phyloP scores from a whole-genome alignment of 1,139 yeast genomes.

The Keqinozyma sinolaborantium region DNA sequence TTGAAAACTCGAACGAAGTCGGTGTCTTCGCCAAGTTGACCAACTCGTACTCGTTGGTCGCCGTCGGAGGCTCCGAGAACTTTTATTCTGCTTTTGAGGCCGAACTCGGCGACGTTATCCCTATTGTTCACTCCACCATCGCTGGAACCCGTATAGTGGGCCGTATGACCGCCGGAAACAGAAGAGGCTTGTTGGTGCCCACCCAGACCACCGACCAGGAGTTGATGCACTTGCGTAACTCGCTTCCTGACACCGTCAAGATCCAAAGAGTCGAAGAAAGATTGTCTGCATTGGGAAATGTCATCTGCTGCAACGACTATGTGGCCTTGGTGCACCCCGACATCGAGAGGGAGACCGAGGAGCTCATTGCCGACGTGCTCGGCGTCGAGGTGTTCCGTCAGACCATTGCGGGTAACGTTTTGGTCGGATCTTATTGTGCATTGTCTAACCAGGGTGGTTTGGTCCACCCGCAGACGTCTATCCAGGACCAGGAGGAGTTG shows the following conservation, averaged over 20 bases:
- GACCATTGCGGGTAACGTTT: conserved; percentile 96
- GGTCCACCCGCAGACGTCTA: conserved; percentile 96
- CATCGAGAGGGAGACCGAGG: conserved; percentile 98
- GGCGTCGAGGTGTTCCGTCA: conserved; percentile 99
- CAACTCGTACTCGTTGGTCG: conserved; percentile 92
- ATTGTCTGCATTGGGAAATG: conserved; percentile 94
- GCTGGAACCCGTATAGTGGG: conserved; percentile 98
- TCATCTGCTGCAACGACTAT: conserved; percentile 97
- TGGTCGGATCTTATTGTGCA: conserved; percentile 95
- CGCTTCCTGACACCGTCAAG: conserved; percentile 93
- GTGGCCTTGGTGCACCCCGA: conserved; percentile 99
- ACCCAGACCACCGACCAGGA: conserved; percentile 99
- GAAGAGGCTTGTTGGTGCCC: conserved; percentile 95
- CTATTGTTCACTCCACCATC: conserved; percentile 94
- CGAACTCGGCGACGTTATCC: conserved; percentile 93
- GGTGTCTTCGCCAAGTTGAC: conserved; percentile 97
- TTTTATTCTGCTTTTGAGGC: conserved; percentile 98
- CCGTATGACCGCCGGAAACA: conserved; percentile 97
- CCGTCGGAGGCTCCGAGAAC: conserved; percentile 97
- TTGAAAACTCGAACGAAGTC: conserved; percentile 97
- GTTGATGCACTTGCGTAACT: conserved; percentile 93
- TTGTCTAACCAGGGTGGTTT: conserved; percentile 97
- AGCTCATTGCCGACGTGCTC: conserved; percentile 95
- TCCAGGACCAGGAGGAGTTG: conserved; percentile 97
- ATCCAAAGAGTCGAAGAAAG: conserved; percentile 98